phyloP scores from a whole-genome alignment of 2,329 filamentous ascomycete genomes.

The Trichoderma asperellum region DNA sequence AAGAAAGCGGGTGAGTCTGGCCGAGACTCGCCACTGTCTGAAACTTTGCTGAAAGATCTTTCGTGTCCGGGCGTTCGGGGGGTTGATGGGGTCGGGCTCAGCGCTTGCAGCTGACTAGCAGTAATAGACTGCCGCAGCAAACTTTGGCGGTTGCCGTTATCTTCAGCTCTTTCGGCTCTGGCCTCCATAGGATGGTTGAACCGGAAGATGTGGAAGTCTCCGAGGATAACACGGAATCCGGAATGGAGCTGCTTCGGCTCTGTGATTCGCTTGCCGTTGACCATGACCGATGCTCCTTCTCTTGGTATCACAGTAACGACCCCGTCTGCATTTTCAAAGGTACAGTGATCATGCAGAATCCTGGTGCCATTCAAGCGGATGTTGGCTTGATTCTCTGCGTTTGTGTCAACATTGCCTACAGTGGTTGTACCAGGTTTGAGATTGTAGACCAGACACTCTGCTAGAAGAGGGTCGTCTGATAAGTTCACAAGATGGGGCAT shows the following conservation, averaged over 20 bases:
- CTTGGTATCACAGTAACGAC: slow-evolving; percentile 88
- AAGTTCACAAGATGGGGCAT: slow-evolving; percentile 99
- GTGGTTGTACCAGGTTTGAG: slow-evolving; percentile 93
- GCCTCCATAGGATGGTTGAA: slow-evolving; percentile 99
- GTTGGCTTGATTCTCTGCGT: slow-evolving; percentile 74
- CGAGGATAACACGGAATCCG: slow-evolving; percentile 91
- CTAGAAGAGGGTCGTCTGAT: slow-evolving; percentile 89
- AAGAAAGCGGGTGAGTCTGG: slow-evolving; percentile 78
- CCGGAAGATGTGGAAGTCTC: slow-evolving; percentile 97
- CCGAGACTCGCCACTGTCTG: slow-evolving; percentile 77
- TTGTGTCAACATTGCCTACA: slow-evolving; percentile 90
- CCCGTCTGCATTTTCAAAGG: slow-evolving; percentile 88
- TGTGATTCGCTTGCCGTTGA: slow-evolving; percentile 88
- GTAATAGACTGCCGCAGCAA: slow-evolving; percentile 81
- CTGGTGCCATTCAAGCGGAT: slow-evolving; percentile 93
- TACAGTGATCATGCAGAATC: slow-evolving; percentile 90
- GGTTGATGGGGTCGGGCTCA: slow-evolving; percentile 61
- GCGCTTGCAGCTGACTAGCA: slow-evolving; percentile 60
- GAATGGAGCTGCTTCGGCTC: slow-evolving; percentile 85
- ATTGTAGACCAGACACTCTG: slow-evolving; percentile 97
- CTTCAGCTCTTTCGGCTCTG: slow-evolving; percentile 85
- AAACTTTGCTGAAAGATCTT: slow-evolving; percentile 77
- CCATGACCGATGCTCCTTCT: slow-evolving; percentile 96
- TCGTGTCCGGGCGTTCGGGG: slow-evolving; percentile 68
- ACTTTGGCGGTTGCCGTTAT: slow-evolving; percentile 60